Evolutionary conservation across 2,329 filamentous ascomycete genomes (phyloP).

Genomic region (Ceratocystis cubensis): DNA sequence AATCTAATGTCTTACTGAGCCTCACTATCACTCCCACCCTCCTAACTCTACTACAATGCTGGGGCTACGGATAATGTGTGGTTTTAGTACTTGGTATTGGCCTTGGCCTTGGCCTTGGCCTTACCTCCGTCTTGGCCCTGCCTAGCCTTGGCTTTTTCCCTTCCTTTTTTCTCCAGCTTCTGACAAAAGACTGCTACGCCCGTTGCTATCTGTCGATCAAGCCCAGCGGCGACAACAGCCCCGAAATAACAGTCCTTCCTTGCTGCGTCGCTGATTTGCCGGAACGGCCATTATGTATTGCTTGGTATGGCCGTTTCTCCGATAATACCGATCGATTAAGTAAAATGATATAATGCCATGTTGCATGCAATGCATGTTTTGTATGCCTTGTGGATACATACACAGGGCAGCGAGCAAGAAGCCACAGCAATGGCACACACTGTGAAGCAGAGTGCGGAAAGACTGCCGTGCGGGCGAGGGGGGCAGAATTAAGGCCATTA

Average conservation of each 20-base stretch:
- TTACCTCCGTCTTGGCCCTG: too few relatives aligned
- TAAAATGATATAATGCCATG: neutral
- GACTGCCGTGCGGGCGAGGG: neutral
- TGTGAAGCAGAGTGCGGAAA: too few relatives aligned
- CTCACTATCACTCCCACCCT: neutral
- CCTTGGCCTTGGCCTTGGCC: too few relatives aligned
- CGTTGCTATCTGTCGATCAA: neutral
- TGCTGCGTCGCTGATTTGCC: neutral
- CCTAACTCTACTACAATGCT: neutral
- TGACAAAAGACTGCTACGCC: neutral
- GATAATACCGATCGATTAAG: slow-evolving; percentile 1
- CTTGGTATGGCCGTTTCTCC: neutral
- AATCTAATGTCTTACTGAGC: slow-evolving; percentile 3
- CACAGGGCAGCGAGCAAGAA: neutral
- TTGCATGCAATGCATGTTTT: neutral
- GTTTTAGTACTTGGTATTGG: too few relatives aligned
- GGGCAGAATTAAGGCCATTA: too few relatives aligned
- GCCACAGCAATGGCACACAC: too few relatives aligned
- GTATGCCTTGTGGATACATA: neutral
- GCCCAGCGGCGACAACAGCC: neutral
- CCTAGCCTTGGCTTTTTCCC: neutral
- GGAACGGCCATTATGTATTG: neutral
- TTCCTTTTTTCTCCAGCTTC: neutral
- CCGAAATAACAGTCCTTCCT: neutral
- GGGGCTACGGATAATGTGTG: neutral